Evolutionary conservation across 139 green algal genomes (phyloP).

Genomic region (Marvania coccoides): DNA sequence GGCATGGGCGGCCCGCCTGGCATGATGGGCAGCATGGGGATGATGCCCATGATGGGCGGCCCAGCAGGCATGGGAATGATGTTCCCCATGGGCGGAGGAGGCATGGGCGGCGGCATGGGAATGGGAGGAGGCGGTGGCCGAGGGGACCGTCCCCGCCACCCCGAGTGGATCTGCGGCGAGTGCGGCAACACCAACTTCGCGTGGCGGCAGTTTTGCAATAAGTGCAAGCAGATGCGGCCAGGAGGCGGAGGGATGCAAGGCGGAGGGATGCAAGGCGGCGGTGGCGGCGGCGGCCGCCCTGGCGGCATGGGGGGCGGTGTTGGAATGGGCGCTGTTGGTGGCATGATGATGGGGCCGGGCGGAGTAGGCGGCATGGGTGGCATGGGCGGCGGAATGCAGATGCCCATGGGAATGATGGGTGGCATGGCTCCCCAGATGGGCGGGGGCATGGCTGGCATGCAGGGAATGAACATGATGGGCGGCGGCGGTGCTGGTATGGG

Average conservation of each 20-base stretch:
- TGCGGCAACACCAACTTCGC: constrained; percentile 46
- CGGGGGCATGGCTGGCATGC: neutral
- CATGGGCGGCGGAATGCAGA: constrained; percentile 2
- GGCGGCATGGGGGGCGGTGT: neutral
- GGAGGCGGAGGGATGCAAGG: neutral
- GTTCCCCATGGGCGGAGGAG: neutral
- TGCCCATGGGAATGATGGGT: neutral
- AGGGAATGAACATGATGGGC: neutral
- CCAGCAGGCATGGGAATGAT: neutral
- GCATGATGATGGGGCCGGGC: neutral
- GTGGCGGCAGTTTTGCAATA: constrained; percentile 37
- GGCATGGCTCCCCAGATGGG: neutral
- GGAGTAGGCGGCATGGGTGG: neutral
- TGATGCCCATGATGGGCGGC: neutral
- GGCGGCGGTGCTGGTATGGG: constrained; percentile 26
- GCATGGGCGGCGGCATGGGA: constrained; percentile 14
- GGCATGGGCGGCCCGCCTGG: neutral
- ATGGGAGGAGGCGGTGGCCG: constrained; percentile 11
- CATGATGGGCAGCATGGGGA: neutral
- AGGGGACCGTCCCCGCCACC: constrained; percentile 3
- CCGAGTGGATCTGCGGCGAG: constrained; percentile 40
- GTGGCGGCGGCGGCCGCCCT: neutral
- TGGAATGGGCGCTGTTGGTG: neutral
- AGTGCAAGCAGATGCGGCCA: constrained; percentile 6
- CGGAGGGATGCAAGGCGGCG: neutral